Evolutionary conservation across 2,329 filamentous ascomycete genomes (phyloP).

Genomic region (Trichothecium sympodiale): DNA sequence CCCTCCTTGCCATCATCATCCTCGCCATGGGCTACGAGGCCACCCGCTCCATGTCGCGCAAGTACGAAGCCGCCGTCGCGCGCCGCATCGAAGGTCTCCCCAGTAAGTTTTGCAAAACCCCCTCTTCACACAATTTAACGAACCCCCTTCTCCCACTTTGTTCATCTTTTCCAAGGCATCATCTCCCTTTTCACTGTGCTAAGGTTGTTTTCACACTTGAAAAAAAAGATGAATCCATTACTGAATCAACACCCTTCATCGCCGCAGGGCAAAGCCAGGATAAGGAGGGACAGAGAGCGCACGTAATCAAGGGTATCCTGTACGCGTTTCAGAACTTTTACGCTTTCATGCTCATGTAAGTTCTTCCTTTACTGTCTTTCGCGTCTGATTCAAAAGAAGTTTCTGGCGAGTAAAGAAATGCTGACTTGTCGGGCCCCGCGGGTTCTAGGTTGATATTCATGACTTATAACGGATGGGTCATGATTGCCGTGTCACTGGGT

Average conservation of each 20-base stretch:
- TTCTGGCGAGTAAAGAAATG: neutral
- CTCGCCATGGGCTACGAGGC: slow-evolving; percentile 90
- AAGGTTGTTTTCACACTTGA: neutral
- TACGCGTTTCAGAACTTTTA: slow-evolving; percentile 97
- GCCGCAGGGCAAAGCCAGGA: slow-evolving; percentile 62
- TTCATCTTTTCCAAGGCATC: too few species aligned
- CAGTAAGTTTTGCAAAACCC: slow-evolving; percentile 31
- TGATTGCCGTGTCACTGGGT: slow-evolving; percentile 81
- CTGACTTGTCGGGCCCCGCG: slow-evolving; percentile 1
- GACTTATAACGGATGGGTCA: slow-evolving; percentile 99
- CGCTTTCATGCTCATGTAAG: slow-evolving; percentile 98
- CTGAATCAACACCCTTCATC: slow-evolving; percentile 54
- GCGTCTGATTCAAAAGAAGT: neutral
- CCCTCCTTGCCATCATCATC: slow-evolving; percentile 70
- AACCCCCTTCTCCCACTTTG: slow-evolving; percentile 3
- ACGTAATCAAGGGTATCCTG: slow-evolving; percentile 67
- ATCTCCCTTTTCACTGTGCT: slow-evolving; percentile 3
- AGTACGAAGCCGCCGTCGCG: slow-evolving; percentile 57
- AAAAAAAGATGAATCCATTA: slow-evolving; percentile 30
- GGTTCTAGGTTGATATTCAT: slow-evolving; percentile 97
- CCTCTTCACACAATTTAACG: neutral
- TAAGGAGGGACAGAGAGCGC: slow-evolving; percentile 54
- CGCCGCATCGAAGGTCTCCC: slow-evolving; percentile 34
- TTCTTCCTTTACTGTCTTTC: neutral
- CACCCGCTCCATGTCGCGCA: slow-evolving; percentile 63